These are phyloP conservation scores for Psilocybe mexicana DNA, from an alignment of 1,284 basidiomycete species.

Conservation along the genomic window DNA sequence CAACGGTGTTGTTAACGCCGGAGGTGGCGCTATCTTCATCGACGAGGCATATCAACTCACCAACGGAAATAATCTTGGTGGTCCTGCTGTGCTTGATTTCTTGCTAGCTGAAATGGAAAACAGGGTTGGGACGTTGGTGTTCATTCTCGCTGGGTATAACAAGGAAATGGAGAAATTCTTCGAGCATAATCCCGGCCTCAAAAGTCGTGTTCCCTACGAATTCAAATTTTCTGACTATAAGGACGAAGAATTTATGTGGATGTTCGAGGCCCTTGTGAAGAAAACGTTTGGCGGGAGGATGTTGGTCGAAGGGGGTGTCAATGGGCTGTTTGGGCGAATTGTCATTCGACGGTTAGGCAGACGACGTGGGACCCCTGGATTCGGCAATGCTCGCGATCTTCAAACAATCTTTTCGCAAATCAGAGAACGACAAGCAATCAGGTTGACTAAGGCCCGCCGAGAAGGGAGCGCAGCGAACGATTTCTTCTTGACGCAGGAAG, in stretches of 20 bases:
- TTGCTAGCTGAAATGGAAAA: slow-evolving; percentile 75
- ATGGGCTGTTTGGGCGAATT: slow-evolving; percentile 58
- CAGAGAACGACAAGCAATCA: slow-evolving; percentile 49
- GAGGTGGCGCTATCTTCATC: slow-evolving; percentile 65
- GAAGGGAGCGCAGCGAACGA: slow-evolving; percentile 44
- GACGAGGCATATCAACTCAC: slow-evolving; percentile 72
- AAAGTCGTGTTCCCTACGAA: slow-evolving; percentile 61
- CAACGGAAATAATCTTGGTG: slow-evolving; percentile 43
- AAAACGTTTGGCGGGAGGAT: slow-evolving; percentile 50
- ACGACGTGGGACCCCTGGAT: slow-evolving; percentile 53
- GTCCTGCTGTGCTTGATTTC: slow-evolving; percentile 61
- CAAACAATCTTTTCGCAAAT: slow-evolving; percentile 49
- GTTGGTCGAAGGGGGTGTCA: slow-evolving; percentile 54
- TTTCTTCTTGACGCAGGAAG: slow-evolving; percentile 49
- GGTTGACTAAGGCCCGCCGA: slow-evolving; percentile 43
- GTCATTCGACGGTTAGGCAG: slow-evolving; percentile 55
- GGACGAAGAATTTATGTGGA: slow-evolving; percentile 52
- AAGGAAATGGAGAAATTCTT: slow-evolving; percentile 76
- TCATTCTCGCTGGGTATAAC: slow-evolving; percentile 68
- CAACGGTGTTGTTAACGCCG: slow-evolving; percentile 46
- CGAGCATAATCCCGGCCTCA: slow-evolving; percentile 67
- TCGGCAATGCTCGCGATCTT: slow-evolving; percentile 67
- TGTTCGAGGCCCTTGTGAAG: slow-evolving; percentile 49
- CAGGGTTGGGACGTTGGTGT: slow-evolving; percentile 60
- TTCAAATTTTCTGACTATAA: slow-evolving; percentile 64